Evolutionary conservation across 2,329 filamentous ascomycete genomes (phyloP).

Genomic region (Moelleriella libera): DNA sequence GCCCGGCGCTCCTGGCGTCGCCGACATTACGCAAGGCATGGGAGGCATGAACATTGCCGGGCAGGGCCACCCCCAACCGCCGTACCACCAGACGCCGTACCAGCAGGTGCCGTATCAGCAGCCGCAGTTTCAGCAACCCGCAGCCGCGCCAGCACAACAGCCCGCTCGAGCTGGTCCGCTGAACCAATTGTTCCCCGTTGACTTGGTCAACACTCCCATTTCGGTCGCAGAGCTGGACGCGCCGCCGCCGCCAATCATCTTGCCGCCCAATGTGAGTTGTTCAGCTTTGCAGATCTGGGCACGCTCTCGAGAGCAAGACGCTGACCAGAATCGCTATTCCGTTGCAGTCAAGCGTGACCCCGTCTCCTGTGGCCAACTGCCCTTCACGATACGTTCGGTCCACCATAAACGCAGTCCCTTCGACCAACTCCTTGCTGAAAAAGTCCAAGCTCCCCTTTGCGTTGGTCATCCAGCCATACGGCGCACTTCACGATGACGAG

Average conservation of each 20-base stretch:
- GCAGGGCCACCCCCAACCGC: constrained; percentile 27
- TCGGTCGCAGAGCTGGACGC: constrained; percentile 86
- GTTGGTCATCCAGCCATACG: constrained; percentile 91
- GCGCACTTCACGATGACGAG: constrained; percentile 80
- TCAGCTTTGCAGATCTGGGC: neutral
- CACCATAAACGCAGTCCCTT: constrained; percentile 86
- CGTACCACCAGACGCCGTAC: neutral
- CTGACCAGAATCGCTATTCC: constrained; percentile 20
- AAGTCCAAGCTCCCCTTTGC: constrained; percentile 95
- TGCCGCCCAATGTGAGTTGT: constrained; percentile 75
- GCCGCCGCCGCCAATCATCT: constrained; percentile 77
- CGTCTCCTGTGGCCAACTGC: constrained; percentile 83
- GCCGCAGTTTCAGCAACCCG: constrained; percentile 12
- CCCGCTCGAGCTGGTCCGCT: constrained; percentile 35
- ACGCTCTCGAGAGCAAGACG: neutral
- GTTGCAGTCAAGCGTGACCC: constrained; percentile 68
- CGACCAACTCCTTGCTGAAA: constrained; percentile 83
- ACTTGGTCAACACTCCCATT: constrained; percentile 85
- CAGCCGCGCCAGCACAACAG: constrained; percentile 12
- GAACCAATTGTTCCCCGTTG: constrained; percentile 85
- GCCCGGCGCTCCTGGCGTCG: constrained; percentile 34
- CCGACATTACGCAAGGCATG: constrained; percentile 71
- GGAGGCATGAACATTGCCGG: constrained; percentile 68
- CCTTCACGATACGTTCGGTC: constrained; percentile 89
- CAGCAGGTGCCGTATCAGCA: constrained; percentile 21